Base-by-base conservation (phyloP, 139 green algal species). In the Marvania coccoides region DNA sequence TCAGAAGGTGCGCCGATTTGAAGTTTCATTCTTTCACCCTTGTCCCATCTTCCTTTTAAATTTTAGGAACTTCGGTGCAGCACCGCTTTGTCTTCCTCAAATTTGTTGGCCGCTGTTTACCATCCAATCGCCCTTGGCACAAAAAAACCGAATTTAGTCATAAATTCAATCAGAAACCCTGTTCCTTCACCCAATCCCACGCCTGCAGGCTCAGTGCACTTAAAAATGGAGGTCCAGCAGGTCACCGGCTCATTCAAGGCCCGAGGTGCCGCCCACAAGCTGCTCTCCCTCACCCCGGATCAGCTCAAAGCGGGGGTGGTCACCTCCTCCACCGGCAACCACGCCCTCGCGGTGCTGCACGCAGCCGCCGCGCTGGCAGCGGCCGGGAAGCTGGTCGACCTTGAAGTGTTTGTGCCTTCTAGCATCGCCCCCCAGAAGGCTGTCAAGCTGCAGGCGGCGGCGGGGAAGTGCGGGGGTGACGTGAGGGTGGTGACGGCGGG, bases 271-370 rank as follows among this genome's bases (percentile, higher is more conserved):
- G 47, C 65, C 3, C 74, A 82, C 58, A 83, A 79, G 69, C 53
- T 88, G 14, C 6, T 86, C 3, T 78, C 70, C 0, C 59, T 85
- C 24, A 60, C 30, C 1, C 23, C 39, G 8, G 38, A 74, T 6
- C 26, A 80, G 29, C 48, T 80, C 4, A 0, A 30, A 1, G 29
- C 26, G 8, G 81, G 78, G 5, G 19, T 90, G 10, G 48, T 81
- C 6, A 77, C 80, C 2, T 78, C 70, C 9, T 81, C 70, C 29
- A 84, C 82, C 4, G 83, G 82, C 39, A 90, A 90, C 64, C 83
- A 90, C 62, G 82, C 83, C 0, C 57, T 88, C 15, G 83, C 82
- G 0, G 61, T 87, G 7, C 30, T 89, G 47, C 38, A 81, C 31
- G 82, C 83, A 19, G 47, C 28, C 29, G 36, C 8, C 14, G 47